Base-by-base conservation (phyloP, 2,329 filamentous ascomycete species). In the Thielaviopsis populi region DNA sequence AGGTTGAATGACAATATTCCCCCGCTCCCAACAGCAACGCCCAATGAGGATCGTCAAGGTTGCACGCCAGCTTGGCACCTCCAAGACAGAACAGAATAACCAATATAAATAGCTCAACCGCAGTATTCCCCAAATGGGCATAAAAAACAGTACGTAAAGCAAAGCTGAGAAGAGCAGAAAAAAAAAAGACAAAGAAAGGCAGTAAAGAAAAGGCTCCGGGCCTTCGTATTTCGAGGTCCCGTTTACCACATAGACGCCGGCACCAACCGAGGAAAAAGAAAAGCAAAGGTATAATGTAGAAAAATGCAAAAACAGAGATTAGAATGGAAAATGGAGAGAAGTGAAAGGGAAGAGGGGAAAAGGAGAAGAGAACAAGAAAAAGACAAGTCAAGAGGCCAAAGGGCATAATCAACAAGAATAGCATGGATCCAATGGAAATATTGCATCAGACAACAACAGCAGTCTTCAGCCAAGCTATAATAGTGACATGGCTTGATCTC, bases 101-200 rank as follows among this genome's bases (percentile, higher is more conserved):
- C 27, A 33, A 33, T 17, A 56, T 56, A 56, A 56, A 33, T 37
- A 33, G 50, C 27, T 37, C 13, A n/a, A 30, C 8, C 17, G 10
- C 3, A 33, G 17, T 33, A 56, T 27, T 33, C 40, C 59, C 15
- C 11, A 13, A 24, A 42, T n/a, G 50, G 17, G 27, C 24, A 63
- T 54, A 54, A 33, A 15, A 30, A 59, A 17, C 58, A 63, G 22
- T n/a, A 54, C 15, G 2, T 54, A 61, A 42, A 42, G 48, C 24
- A 54, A 48, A 58, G 19, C 61, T 13, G 46, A 40, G 27, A 40
- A 64, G 68, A 61, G 48, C 63, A 42, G 64, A 59, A 65, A 68
- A 58, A 64, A 41, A 13, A 37, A 41, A 30, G 17, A 50, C n/a
- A 42, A 50, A 42, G 17, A 63, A 58, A 22, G 62, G 30, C 19